Percentiles rank a stretch among this genome's conserved stretches.
Evolutionary conservation across 352 stramenopile genomes (phyloP).

Genomic region (Phytophthora syringae): DNA sequence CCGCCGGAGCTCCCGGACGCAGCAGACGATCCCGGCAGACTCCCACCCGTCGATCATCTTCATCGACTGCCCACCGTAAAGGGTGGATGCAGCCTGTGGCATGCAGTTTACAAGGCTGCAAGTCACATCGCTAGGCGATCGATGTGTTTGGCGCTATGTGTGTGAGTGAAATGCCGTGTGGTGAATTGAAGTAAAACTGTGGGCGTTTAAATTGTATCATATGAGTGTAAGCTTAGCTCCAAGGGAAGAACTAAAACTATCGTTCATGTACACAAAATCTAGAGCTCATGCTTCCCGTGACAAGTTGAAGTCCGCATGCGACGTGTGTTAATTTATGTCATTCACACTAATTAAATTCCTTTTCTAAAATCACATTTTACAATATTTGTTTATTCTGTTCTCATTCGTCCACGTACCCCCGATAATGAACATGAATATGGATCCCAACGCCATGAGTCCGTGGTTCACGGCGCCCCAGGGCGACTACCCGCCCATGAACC

Average conservation of each 20-base stretch:
- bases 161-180: no score
- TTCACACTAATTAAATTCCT: neutral
- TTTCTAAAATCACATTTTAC: slow-evolving; percentile 2
- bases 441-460: slow-evolving; percentile 66
- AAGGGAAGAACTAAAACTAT: no score
- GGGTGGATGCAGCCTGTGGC: neutral
- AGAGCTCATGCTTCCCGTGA: no score
- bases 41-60: slow-evolving; percentile 44
- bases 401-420: slow-evolving; percentile 23
- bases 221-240: no score
- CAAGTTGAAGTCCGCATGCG: slow-evolving; percentile 1
- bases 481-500: slow-evolving; percentile 48
- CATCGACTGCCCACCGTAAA: slow-evolving; percentile 42
- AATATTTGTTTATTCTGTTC: no score
- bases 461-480: slow-evolving; percentile 70
- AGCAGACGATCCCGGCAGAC: slow-evolving; percentile 19
- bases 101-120: no score
- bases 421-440: slow-evolving; percentile 86
- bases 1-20: slow-evolving; percentile 18
- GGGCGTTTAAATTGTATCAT: no score
- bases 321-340: slow-evolving; percentile 2
- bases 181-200: no score
- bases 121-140: no score
- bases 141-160: no score
- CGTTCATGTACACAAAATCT: no score